phyloP scores from a whole-genome alignment of 257 asterid genomes.

The Solanum corneliomulleri region DNA sequence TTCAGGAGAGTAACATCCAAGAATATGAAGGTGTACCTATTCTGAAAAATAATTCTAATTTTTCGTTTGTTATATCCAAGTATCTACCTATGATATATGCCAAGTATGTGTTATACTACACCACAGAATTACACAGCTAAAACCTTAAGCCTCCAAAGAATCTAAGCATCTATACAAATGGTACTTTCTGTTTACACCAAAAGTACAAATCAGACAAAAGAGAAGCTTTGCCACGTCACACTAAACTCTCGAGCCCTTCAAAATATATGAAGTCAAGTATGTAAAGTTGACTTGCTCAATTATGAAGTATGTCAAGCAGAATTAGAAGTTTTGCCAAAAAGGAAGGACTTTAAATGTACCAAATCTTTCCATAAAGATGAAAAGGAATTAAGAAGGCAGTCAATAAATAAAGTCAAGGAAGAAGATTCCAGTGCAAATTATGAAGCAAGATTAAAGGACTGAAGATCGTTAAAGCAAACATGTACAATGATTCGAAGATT shows the following conservation, averaged over 20 bases:
- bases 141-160: not conserved
- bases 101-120: not conserved
- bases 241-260: not conserved
- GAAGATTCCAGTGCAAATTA: not conserved
- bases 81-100: not conserved
- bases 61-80: not conserved
- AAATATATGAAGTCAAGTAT: not conserved
- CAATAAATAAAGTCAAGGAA: not conserved
- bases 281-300: not conserved
- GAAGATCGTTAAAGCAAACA: not conserved
- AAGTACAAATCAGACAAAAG: not conserved
- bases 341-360: not conserved
- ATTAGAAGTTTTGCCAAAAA: not conserved
- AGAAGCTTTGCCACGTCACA: not conserved
- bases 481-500: not conserved
- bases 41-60: not conserved
- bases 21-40: not conserved
- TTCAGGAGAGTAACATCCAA: not conserved
- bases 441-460: not conserved
- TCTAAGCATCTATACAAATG: not conserved
- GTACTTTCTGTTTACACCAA: not conserved
- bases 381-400: not conserved
- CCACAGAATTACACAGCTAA: not conserved
- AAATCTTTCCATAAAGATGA: not conserved
- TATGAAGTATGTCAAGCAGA: not conserved